Evolutionary conservation across 106 monocot genomes (phyloP), one percentile per base, ranked within the genome.

Genomic region (Dendrobium chrysotoxum): DNA sequence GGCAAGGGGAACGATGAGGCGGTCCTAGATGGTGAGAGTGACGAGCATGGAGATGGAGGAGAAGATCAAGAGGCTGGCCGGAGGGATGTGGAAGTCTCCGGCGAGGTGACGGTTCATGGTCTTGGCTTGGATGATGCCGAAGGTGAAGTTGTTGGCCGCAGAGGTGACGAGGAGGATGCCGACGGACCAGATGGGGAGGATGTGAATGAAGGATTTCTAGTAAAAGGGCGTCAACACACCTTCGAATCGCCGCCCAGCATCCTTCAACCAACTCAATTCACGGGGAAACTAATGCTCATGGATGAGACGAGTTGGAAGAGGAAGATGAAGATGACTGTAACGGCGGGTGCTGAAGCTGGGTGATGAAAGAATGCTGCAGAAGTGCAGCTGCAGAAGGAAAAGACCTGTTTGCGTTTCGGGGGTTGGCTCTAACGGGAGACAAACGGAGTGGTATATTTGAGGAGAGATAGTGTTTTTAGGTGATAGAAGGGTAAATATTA

Each of bases 31-130:
- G n/a, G 72, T 71, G 23, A 92, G 74, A 78, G 47, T 72, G 54
- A 92, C 26, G 79, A 90, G 79, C 86, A 85, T 88, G 53, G 78
- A 0, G 79, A 84, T 5, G 75, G 75, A 50, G 25, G 84, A 47
- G 86, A 92, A 93, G 82, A 93, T 80, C 58, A 79, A 77, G 75
- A 91, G 68, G 50, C 87, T 75, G 30, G 89, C 93, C 0, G 90
- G 68, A 4, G 90, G 93, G 77, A 93, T 89, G 46, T 85, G 65
- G 78, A 93, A 89, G 26, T 75, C 23, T 7, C 40, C 64, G 40
- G 81, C 66, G 84, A 91, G 53, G 85, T 81, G 88, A 50, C 91
- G 90, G 85, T 93, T 83, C 90, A 91, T 93, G 4, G 84, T 70
- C 16, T 83, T 86, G 0, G 93, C 90, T 25, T 93, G 93, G 61